These are phyloP conservation scores for Xylaria sp. DNA, from an alignment of 2,329 filamentous ascomycete genomes.

Conservation along the genomic window DNA sequence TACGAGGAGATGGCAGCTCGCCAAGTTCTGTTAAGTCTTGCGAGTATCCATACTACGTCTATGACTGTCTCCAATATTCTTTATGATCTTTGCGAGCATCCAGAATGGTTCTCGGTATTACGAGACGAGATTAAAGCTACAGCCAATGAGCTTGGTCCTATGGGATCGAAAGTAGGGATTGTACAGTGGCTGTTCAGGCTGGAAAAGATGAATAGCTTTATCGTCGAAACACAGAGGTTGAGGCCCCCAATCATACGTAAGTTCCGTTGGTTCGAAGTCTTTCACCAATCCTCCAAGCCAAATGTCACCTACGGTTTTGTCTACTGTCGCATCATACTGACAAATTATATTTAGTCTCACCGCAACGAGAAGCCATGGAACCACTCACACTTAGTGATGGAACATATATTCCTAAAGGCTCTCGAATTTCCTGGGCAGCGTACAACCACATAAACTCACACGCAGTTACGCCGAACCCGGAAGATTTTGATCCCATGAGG, in stretches of 20 bases:
- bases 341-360: not conserved
- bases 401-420: not conserved
- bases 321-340: not conserved
- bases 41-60: not conserved
- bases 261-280: not conserved
- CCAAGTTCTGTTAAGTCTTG: not conserved
- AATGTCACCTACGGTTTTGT: not conserved
- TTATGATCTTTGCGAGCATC: conserved; percentile 30
- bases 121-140: not conserved
- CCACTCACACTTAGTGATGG: not conserved
- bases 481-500: not conserved
- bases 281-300: not conserved
- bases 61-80: not conserved
- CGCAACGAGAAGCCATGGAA: not conserved
- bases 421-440: not conserved
- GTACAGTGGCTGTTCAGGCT: conserved; percentile 24
- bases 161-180: conserved; percentile 30
- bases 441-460: not conserved
- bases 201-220: conserved; percentile 30
- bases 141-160: not conserved
- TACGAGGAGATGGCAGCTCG: not conserved
- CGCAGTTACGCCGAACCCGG: not conserved
- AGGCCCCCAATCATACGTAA: conserved; percentile 32
- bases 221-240: conserved; percentile 27
- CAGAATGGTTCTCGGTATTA: conserved; percentile 31